Base-by-base conservation (phyloP, 768 basidiomycete species). In the Trametes sanguinea region DNA sequence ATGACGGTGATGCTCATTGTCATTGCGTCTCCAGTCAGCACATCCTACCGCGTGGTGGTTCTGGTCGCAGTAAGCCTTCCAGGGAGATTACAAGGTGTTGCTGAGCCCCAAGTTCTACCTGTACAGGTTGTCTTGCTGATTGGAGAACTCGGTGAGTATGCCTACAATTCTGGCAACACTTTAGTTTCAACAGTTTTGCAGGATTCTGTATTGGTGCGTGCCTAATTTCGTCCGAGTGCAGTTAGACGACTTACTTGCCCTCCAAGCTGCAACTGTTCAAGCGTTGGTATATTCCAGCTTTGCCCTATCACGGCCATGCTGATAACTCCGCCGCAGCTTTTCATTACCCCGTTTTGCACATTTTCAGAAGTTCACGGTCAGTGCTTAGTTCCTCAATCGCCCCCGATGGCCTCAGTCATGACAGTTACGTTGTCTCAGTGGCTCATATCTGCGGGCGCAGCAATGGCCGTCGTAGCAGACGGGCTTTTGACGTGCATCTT, bases 371-470 rank as follows among this genome's bases (percentile, higher is more conserved):
- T 52, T 17, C 42, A 59, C 57, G 32, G 57, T 59, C 6, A 29
- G 42, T 43, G 50, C 35, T 37, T 6, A 11, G 35, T 37, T 11
- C 35, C 11, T 6, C 6, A 6, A 11, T 11, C 35, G 35, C 35
- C 11, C 35, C 35, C 6, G 11, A 11, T 37, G 35, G 11, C 35
- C 6, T 37, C 35, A 6, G 11, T 6, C 6, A 37, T 37, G 6
- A 37, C 11, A 37, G 11, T 11, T 37, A 37, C 35, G 6, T 11
- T 11, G 35, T 6, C 1, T 37, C 35, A 59, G 57, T 59, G 57
- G 57, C 43, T 59, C 30, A 51, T 59, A 14, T 59, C 57, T 13
- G 57, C 47, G 2, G 57, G 57, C 16, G 57, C 57, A 5, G 57
- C 50, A 7, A 59, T 59, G 57, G 57, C 57, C 27, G 42, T 43